Percentiles rank a stretch among this genome's conserved stretches.
These are phyloP conservation scores for Calonectria hongkongensis DNA, from an alignment of 2,329 filamentous ascomycete genomes.

Conservation along the genomic window DNA sequence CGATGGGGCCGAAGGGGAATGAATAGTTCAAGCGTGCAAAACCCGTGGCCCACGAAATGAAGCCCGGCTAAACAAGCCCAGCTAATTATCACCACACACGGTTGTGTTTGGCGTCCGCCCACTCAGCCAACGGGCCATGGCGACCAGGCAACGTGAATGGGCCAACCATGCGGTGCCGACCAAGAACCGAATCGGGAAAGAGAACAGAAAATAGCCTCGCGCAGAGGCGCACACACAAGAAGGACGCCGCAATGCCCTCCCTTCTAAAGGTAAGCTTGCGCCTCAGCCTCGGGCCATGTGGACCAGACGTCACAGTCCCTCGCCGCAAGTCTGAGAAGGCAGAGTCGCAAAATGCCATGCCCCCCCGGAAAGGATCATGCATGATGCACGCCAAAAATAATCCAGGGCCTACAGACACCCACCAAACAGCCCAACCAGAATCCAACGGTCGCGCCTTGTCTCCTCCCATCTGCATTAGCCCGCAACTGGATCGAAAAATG, in stretches of 20 bases:
- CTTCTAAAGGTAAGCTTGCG: slow-evolving; percentile 8
- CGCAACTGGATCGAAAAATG: slow-evolving; percentile 14
- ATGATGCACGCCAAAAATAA: slow-evolving; percentile 41
- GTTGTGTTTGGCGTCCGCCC: slow-evolving; percentile 29
- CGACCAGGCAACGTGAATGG: slow-evolving; percentile 30
- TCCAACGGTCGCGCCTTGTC: slow-evolving; percentile 25
- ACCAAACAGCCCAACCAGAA: slow-evolving; percentile 10
- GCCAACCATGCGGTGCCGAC: neutral
- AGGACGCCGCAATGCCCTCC: slow-evolving; percentile 6
- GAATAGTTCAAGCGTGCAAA: slow-evolving; percentile 33
- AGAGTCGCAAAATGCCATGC: slow-evolving; percentile 16
- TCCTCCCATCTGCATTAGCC: slow-evolving; percentile 34
- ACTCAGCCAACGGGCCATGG: slow-evolving; percentile 25
- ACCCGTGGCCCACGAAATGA: slow-evolving; percentile 48
- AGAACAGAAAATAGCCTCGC: neutral
- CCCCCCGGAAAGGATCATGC: slow-evolving; percentile 35
- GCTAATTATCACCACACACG: slow-evolving; percentile 27
- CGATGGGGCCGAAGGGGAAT: slow-evolving; percentile 25
- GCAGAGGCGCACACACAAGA: neutral
- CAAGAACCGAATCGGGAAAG: neutral
- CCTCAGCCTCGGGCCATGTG: slow-evolving; percentile 32
- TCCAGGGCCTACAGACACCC: slow-evolving; percentile 12
- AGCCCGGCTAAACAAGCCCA: slow-evolving; percentile 45
- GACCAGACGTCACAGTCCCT: slow-evolving; percentile 36
- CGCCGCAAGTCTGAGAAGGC: slow-evolving; percentile 28